Evolutionary conservation across 177 flowering plant genomes (phyloP).

Genomic region (Vitis hybrid): DNA sequence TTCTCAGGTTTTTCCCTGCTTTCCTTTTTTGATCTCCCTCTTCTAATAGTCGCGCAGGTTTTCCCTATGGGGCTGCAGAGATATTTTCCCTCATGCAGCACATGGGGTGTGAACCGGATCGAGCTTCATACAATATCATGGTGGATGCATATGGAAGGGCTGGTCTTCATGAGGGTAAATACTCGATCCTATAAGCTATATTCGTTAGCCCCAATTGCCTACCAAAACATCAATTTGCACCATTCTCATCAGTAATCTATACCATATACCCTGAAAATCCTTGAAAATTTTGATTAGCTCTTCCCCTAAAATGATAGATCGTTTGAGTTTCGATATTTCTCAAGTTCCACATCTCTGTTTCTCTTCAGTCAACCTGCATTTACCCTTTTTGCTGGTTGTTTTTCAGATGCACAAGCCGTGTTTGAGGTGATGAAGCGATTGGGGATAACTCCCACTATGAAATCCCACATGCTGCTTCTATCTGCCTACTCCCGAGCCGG

Average conservation of each 20-base stretch:
- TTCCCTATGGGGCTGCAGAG: slow-evolving; percentile 79
- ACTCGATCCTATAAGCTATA: too few relatives aligned
- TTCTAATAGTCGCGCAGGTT: slow-evolving; percentile 76
- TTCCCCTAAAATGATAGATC: not conserved
- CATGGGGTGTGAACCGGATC: slow-evolving; percentile 98
- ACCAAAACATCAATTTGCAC: not conserved
- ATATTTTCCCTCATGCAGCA: slow-evolving; percentile 92
- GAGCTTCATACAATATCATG: slow-evolving; percentile 91
- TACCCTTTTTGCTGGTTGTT: not conserved
- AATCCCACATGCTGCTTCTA: slow-evolving; percentile 86
- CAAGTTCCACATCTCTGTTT: not conserved
- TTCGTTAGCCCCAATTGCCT: too few relatives aligned
- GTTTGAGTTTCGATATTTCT: not conserved
- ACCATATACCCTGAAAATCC: not conserved
- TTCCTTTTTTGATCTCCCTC: slow-evolving; percentile 1
- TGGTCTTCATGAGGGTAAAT: slow-evolving; percentile 72
- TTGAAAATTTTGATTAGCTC: not conserved
- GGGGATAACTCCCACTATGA: slow-evolving; percentile 83
- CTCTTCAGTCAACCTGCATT: not conserved
- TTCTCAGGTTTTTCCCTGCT: not conserved
- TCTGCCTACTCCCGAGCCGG: slow-evolving; percentile 68
- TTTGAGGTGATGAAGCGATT: slow-evolving; percentile 72
- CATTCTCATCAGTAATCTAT: not conserved
- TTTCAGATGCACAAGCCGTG: slow-evolving; percentile 59
- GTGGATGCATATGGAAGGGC: slow-evolving; percentile 97